phyloP scores from a whole-genome alignment of 495 filamentous ascomycete species.

The Lasiosphaeria miniovina region DNA sequence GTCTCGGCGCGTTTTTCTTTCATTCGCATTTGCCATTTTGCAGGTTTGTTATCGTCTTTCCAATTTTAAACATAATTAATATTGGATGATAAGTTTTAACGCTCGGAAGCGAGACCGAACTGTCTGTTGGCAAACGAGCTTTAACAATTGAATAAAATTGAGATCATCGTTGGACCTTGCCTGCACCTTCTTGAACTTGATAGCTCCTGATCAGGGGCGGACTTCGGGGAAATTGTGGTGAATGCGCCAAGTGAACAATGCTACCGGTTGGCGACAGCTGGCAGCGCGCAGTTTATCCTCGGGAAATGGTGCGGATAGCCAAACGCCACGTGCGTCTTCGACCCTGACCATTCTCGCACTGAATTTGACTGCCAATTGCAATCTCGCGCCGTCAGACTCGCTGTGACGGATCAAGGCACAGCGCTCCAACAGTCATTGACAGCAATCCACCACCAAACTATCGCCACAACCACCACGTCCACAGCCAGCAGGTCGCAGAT shows the following conservation, averaged over 20 bases:
- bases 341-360: not conserved
- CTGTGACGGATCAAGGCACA: not conserved
- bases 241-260: not conserved
- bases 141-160: no score
- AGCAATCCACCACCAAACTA: not conserved
- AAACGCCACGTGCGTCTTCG: not conserved
- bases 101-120: no score
- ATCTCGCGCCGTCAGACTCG: not conserved
- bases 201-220: no score
- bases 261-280: not conserved
- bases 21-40: no score
- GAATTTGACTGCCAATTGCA: not conserved
- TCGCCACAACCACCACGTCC: not conserved
- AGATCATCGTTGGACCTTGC: no score
- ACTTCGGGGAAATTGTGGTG: no score
- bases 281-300: not conserved
- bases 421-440: not conserved
- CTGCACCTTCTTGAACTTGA: no score
- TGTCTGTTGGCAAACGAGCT: no score
- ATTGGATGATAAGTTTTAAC: no score
- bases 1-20: no score
- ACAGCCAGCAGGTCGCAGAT: not conserved
- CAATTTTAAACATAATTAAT: no score
- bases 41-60: no score
- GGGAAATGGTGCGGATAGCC: not conserved